These are phyloP conservation scores for Xylaria intraflava DNA, from an alignment of 495 filamentous ascomycete species.

Conservation along the genomic window DNA sequence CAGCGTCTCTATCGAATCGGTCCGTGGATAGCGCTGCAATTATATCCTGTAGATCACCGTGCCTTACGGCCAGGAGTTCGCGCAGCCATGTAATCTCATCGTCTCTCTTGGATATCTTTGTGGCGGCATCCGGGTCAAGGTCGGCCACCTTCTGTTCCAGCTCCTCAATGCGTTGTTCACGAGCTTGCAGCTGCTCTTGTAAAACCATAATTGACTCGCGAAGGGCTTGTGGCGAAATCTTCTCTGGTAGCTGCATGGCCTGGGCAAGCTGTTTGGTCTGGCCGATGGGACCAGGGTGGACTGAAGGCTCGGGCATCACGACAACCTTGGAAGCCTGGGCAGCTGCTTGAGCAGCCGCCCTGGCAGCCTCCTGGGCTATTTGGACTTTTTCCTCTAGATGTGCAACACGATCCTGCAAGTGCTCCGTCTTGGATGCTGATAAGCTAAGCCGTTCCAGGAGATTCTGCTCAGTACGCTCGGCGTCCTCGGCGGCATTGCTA, in stretches of 20 bases:
- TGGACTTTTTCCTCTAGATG: constrained; percentile 86
- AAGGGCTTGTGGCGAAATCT: constrained; percentile 86
- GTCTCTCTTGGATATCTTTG: constrained; percentile 78
- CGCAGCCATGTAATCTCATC: constrained; percentile 95
- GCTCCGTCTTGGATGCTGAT: constrained; percentile 69
- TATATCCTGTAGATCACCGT: constrained; percentile 88
- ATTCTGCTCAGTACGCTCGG: constrained; percentile 59
- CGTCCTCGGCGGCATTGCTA: constrained; percentile 63
- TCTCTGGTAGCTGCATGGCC: constrained; percentile 60
- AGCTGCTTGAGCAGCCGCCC: constrained; percentile 80
- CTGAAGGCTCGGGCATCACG: constrained; percentile 27
- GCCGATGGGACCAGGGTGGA: constrained; percentile 28
- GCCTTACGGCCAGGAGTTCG: constrained; percentile 82
- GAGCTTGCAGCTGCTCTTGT: constrained; percentile 92
- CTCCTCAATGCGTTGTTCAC: constrained; percentile 79
- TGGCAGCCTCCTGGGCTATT: constrained; percentile 83
- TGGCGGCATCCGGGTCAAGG: constrained; percentile 64
- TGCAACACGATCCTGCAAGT: constrained; percentile 71
- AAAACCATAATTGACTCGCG: constrained; percentile 93
- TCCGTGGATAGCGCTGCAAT: constrained; percentile 70
- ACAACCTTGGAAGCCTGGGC: constrained; percentile 72
- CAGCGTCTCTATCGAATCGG: constrained; percentile 62
- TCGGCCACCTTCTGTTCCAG: constrained; percentile 65
- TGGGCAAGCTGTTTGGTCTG: constrained; percentile 41
- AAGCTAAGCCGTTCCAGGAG: constrained; percentile 65